Percentiles rank a stretch among this genome's conserved stretches.
These are phyloP conservation scores for Artomyces pyxidatus DNA, from an alignment of 768 basidiomycete genomes.

Conservation along the genomic window DNA sequence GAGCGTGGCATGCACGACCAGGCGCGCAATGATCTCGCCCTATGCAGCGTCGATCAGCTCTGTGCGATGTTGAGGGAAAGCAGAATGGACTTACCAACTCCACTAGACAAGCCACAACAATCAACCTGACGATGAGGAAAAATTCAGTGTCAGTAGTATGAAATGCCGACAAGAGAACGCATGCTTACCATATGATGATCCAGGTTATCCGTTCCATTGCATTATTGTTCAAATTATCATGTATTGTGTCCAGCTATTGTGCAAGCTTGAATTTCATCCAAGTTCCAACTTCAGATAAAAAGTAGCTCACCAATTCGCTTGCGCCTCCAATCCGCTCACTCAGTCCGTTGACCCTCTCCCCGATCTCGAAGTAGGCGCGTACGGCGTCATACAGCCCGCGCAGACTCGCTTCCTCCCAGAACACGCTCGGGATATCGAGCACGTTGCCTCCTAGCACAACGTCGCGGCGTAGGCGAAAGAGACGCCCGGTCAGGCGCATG, in stretches of 20 bases:
- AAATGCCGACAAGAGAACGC: constrained; percentile 19
- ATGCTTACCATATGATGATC: constrained; percentile 67
- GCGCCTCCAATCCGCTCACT: constrained; percentile 86
- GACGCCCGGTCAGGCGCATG: constrained; percentile 67
- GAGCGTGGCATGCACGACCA: constrained; percentile 55
- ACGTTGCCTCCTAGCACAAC: constrained; percentile 91
- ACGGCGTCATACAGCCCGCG: constrained; percentile 88
- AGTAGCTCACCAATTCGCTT: constrained; percentile 82
- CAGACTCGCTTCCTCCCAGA: constrained; percentile 91
- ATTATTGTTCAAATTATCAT: constrained; percentile 84
- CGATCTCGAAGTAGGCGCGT: constrained; percentile 92
- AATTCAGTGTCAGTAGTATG: constrained; percentile 17
- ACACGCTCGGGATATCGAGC: constrained; percentile 87
- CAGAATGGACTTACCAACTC: constrained; percentile 50
- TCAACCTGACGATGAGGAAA: constrained; percentile 50
- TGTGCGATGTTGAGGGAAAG: neutral
- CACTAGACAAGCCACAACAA: constrained; percentile 83
- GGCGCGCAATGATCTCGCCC: constrained; percentile 79
- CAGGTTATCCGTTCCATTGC: constrained; percentile 89
- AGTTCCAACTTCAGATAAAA: constrained; percentile 10
- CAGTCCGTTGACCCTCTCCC: constrained; percentile 68
- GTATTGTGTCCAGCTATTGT: constrained; percentile 76
- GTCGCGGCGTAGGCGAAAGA: constrained; percentile 56
- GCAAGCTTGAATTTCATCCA: neutral
- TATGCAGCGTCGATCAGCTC: constrained; percentile 19